Conservation (phyloP, 345 rosid species). For the Cardiospermum halicacabum region DNA sequence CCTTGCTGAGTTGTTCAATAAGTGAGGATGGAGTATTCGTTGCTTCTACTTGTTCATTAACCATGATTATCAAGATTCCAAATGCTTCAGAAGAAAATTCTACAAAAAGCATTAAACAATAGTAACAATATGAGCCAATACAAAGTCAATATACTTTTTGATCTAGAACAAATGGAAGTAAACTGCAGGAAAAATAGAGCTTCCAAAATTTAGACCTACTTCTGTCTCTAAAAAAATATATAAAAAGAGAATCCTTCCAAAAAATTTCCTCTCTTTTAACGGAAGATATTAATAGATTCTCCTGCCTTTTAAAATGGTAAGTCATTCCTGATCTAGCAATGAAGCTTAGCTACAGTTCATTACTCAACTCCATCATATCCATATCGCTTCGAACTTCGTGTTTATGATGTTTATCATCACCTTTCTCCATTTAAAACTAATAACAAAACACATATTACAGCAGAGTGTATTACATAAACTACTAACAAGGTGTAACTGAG, state of each 20-base stretch:
- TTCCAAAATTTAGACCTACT: neutral
- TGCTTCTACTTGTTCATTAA: slow-evolving; percentile 22
- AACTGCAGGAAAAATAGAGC: neutral
- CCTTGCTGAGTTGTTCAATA: slow-evolving; percentile 41
- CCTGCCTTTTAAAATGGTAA: neutral
- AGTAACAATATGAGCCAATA: slow-evolving; percentile 5
- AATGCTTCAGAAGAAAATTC: slow-evolving; percentile 8
- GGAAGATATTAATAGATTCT: neutral
- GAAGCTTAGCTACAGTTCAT: neutral
- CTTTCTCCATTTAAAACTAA: no score
- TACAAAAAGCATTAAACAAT: slow-evolving; percentile 6
- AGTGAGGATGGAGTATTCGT: slow-evolving; percentile 24
- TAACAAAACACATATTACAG: no score
- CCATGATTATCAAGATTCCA: slow-evolving; percentile 23
- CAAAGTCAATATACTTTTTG: neutral
- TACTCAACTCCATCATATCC: neutral
- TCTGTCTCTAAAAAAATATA: neutral
- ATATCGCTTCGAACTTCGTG: no score
- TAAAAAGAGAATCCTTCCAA: neutral
- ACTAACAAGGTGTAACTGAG: no score
- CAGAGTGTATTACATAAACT: no score
- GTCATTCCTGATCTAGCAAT: neutral
- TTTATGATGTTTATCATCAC: no score
- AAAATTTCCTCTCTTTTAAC: neutral
- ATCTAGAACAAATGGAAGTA: neutral